Percentiles rank a stretch among this genome's conserved stretches.
Evolutionary conservation across 2,329 filamentous ascomycete species (phyloP).

Genomic region (Chaetomium olivaceum): DNA sequence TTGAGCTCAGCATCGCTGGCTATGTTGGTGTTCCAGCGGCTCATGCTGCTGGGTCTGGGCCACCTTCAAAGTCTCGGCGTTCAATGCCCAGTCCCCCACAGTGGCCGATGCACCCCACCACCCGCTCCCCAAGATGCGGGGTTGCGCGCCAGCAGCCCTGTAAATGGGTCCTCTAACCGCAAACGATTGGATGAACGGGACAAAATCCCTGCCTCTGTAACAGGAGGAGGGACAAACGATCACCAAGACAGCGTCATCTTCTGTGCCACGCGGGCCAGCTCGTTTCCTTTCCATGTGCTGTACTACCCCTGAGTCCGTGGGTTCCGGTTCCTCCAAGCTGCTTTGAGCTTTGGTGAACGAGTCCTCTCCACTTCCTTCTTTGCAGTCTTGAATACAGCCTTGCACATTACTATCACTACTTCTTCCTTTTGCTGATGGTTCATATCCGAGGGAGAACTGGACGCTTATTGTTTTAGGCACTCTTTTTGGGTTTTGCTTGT

Average conservation of each 20-base stretch:
- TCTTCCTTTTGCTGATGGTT: background rate
- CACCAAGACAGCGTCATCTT: slow-evolving; percentile 1
- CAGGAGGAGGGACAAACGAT: background rate
- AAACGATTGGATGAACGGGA: slow-evolving; percentile 20
- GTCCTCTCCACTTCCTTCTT: background rate
- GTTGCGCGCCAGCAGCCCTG: slow-evolving; percentile 23
- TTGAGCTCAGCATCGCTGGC: no score
- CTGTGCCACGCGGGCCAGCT: background rate
- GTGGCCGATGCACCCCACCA: background rate
- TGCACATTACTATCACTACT: background rate
- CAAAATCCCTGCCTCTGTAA: background rate
- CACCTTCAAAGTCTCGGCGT: background rate
- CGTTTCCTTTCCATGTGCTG: background rate
- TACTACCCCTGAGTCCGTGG: background rate
- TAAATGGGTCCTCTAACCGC: slow-evolving; percentile 21
- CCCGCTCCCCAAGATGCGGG: slow-evolving; percentile 18
- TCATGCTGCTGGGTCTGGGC: background rate
- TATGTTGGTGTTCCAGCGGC: no score
- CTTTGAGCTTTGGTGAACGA: background rate
- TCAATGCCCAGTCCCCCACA: background rate
- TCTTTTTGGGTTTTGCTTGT: background rate
- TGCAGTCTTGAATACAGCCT: background rate
- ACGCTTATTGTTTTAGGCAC: background rate
- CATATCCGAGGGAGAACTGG: background rate
- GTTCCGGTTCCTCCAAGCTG: background rate